Evolutionary conservation across 2,329 filamentous ascomycete species (phyloP), one percentile per base, ranked within the genome.

Genomic region (Neonectria neomacrospora): DNA sequence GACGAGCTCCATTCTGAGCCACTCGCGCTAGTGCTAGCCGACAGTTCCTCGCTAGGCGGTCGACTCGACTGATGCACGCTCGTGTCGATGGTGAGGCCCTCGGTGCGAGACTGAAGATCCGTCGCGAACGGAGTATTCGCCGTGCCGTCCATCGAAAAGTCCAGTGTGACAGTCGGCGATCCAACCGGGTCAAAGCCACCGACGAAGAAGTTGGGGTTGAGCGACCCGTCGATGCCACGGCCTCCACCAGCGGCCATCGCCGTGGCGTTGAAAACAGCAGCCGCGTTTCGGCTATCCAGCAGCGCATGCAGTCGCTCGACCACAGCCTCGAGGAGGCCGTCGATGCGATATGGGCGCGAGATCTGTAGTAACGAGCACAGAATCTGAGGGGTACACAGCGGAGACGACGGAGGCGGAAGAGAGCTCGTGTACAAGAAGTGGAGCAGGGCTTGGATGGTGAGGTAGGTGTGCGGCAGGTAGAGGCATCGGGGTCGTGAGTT

Each of bases 161-260:
- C 75, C 0, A 75, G 74, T 3, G 75, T 78, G 7, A 71, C 68
- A 1, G 72, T 73, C 1, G 75, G 78, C 41, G 76, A 77, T 22
- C 70, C 73, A 12, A 83, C 74, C 1, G 77, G 78, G 37, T 85
- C 84, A 23, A 82, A 70, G 72, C 81, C 80, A 7, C 83, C 79
- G 6, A 87, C 83, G 71, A 86, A 88, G 75, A 85, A 88, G 72
- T 89, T 89, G 61, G 88, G 88, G 71, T 89, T 88, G 30, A 89
- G 78, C 1, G 81, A 83, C 39, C 85, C 92, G 56, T 91, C 90
- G 28, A 95, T 92, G 51, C 92, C 92, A 51, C 94, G 88, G 0
- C 96, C 96, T 26, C 96, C 94, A 11, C 96, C 96, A 1, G 96
- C 96, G 0, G 94, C 96, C 96, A 98, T 98, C 56, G 96, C 96